These are phyloP conservation scores for Candida patagonica DNA, from an alignment of 805 yeast genomes.

Conservation along the genomic window DNA sequence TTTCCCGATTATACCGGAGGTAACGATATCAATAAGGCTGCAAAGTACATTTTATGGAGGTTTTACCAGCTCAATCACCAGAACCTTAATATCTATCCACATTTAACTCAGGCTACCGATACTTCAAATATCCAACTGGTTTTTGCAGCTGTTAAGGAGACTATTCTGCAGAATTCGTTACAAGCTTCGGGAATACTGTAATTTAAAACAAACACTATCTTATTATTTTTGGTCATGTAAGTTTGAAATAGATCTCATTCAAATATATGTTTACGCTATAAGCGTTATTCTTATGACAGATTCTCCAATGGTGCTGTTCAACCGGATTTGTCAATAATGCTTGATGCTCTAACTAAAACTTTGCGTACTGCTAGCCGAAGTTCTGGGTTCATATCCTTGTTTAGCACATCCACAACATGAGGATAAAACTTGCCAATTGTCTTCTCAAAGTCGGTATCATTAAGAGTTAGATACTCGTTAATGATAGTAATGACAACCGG, in stretches of 20 bases:
- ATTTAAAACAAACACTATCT: constrained; percentile 5
- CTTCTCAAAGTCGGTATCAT: constrained; percentile 32
- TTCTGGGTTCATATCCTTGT: constrained; percentile 28
- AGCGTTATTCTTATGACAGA: too few species aligned
- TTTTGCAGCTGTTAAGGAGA: constrained; percentile 75
- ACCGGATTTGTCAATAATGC: too few species aligned
- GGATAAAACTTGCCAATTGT: constrained; percentile 24
- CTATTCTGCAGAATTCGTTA: constrained; percentile 64
- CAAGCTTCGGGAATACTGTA: constrained; percentile 66
- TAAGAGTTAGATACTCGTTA: constrained; percentile 72
- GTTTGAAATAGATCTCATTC: too few species aligned
- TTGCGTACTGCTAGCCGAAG: constrained; percentile 28
- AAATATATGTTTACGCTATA: too few species aligned
- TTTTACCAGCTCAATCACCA: constrained; percentile 78
- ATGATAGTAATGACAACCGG: constrained; percentile 86
- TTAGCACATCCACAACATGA: constrained; percentile 25
- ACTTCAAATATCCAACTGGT: constrained; percentile 82
- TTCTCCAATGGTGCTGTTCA: too few species aligned
- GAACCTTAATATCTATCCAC: constrained; percentile 75
- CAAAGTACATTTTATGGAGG: constrained; percentile 84
- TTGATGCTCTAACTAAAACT: constrained; percentile 34
- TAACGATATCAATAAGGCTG: constrained; percentile 80
- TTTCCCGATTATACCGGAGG: constrained; percentile 93
- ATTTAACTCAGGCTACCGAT: constrained; percentile 88
- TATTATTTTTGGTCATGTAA: not conserved